phyloP scores from a whole-genome alignment of 1,284 basidiomycete genomes.

The Apiotrichum veenhuisii region DNA sequence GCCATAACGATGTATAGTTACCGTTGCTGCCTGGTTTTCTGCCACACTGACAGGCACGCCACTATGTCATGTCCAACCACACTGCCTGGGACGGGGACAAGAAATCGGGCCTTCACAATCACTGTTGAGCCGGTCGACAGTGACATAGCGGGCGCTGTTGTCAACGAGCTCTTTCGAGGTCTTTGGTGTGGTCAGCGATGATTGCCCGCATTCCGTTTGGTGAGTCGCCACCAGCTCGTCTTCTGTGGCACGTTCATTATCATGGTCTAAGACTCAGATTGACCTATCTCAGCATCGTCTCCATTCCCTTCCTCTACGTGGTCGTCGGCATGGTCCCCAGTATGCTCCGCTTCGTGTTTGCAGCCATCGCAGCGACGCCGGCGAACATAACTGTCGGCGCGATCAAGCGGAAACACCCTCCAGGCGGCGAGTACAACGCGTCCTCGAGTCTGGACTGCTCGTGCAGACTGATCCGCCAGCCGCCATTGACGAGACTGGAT shows the following conservation, averaged over 20 bases:
- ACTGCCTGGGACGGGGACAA: no score
- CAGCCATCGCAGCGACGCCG: slow-evolving; percentile 30
- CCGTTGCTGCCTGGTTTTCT: no score
- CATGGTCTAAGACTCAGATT: slow-evolving; percentile 39
- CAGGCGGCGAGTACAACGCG: slow-evolving; percentile 18
- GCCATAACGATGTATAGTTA: no score
- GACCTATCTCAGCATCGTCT: slow-evolving; percentile 40
- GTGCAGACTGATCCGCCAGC: no score
- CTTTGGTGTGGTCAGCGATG: slow-evolving; percentile 33
- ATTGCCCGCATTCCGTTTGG: slow-evolving; percentile 37
- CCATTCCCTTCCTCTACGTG: slow-evolving; percentile 28
- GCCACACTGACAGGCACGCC: no score
- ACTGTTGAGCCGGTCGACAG: no score
- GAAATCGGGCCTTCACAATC: no score
- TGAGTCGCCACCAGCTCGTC: no score
- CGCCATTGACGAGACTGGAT: no score
- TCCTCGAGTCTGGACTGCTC: no score
- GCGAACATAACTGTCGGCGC: slow-evolving; percentile 14
- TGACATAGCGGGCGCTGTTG: no score
- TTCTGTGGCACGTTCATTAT: slow-evolving; percentile 19
- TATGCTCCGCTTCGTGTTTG: slow-evolving; percentile 24
- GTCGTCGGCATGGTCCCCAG: slow-evolving; percentile 34
- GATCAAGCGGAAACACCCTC: slow-evolving; percentile 24
- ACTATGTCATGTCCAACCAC: no score
- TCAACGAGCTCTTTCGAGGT: slow-evolving; percentile 21